Base-by-base conservation (phyloP, 1,139 yeast genomes). In the Hemisphaericaspora xylofermentans region DNA sequence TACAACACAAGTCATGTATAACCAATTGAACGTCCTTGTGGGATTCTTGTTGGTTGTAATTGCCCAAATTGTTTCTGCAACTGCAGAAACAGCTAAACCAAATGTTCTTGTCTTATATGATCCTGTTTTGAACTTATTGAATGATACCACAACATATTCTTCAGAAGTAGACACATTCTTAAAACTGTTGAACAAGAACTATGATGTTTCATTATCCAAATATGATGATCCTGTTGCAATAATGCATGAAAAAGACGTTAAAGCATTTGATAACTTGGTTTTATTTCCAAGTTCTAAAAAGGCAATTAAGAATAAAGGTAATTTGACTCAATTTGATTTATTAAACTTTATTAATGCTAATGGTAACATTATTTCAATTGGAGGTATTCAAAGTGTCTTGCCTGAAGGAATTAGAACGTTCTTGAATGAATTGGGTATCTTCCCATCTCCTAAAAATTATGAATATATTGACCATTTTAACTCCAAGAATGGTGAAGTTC, bases 341-440 rank as follows among this genome's bases (percentile, higher is more conserved):
- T 48, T 68, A 40, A 69, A 78, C 33, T 88, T 81, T 54, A 71
- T 83, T 50, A 65, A 77, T 53, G 60, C 58, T 35, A 87, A 91
- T 33, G 97, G 97, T 45, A 58, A 93, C 13, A 58, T 93, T 25
- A 78, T 84, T 15, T 68, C 88, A 22, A 84, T 84, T n/a, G 65
- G 61, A 15, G 45, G 46, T 3, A 38, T 22, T 12, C 47, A 50
- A 8, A 47, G 58, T 21, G 58, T 62, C n/a, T 68, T 81, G 21
- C 87, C 94, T 22, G 89, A 85, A 36, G 78, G 84, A 17, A 64
- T 84, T 25, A 77, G 89, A 46, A 66, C 75, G 5, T 84, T 85
- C 53, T 74, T 88, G 53, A 80, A 82, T 52, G 91, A 91, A 60
- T 65, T 89, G 51, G 98, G 96, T 22, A 82, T 94, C 40, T 79